Evolutionary conservation across 805 yeast genomes (phyloP).

Genomic region (Myxozyma sirexii): DNA sequence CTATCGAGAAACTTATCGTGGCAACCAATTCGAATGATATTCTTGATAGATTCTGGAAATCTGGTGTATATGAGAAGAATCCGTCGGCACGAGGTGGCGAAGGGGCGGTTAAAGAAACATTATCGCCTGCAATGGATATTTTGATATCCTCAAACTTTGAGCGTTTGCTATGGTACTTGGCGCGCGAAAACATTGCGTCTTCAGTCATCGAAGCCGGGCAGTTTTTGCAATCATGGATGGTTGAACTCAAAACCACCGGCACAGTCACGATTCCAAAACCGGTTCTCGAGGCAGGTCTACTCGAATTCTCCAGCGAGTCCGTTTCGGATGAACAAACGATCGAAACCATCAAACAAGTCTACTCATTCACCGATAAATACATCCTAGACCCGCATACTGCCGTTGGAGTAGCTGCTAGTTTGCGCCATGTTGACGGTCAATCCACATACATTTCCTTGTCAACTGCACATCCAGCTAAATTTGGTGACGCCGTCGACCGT

Average conservation of each 20-base stretch:
- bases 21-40: constrained; percentile 97
- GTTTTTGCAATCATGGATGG: constrained; percentile 74
- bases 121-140: constrained; percentile 99
- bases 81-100: constrained; percentile 53
- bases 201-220: constrained; percentile 73
- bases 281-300: constrained; percentile 66
- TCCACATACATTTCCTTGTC: constrained; percentile 67
- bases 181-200: constrained; percentile 65
- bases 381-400: constrained; percentile 96
- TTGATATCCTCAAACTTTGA: constrained; percentile 94
- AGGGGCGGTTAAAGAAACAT: constrained; percentile 74
- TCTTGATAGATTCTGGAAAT: constrained; percentile 84
- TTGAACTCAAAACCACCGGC: constrained; percentile 72
- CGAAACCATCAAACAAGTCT: constrained; percentile 73
- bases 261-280: constrained; percentile 68
- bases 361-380: constrained; percentile 59
- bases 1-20: constrained; percentile 79
- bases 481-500: constrained; percentile 89
- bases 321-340: constrained; percentile 75
- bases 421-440: constrained; percentile 51
- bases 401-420: constrained; percentile 84
- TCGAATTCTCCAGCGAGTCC: constrained; percentile 74
- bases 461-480: constrained; percentile 99
- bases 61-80: constrained; percentile 79
- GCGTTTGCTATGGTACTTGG: constrained; percentile 92